Conservation (phyloP, 805 yeast species). For the Lipomyces japonicus region DNA sequence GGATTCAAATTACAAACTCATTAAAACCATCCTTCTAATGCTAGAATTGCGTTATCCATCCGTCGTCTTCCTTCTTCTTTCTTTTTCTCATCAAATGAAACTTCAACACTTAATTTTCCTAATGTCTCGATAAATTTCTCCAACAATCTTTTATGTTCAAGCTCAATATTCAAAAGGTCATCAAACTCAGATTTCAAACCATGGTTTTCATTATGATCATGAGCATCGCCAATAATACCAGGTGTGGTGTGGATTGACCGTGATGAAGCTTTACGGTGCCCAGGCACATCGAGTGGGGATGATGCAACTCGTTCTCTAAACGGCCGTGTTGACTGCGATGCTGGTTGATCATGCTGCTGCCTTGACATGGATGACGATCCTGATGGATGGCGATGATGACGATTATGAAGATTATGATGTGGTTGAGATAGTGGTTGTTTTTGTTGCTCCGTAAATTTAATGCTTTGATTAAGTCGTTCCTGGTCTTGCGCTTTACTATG, state of each 20-base stretch:
- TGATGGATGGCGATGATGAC: not conserved
- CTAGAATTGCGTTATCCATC: conserved; percentile 74
- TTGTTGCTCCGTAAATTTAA: not conserved
- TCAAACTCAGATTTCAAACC: conserved; percentile 14
- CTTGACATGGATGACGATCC: not conserved
- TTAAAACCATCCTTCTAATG: conserved; percentile 70
- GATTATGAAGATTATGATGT: not conserved
- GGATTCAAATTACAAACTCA: not conserved
- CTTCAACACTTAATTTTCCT: conserved; percentile 81
- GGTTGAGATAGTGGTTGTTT: not conserved
- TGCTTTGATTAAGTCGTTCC: too few relatives aligned
- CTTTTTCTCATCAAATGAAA: conserved; percentile 79
- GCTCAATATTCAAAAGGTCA: conserved; percentile 17
- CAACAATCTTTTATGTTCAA: conserved; percentile 44
- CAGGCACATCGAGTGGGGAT: not conserved
- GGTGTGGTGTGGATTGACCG: not conserved
- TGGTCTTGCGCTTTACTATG: too few relatives aligned
- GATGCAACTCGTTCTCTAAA: conserved; percentile 14
- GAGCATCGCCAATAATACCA: not conserved
- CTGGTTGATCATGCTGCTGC: conserved; percentile 1
- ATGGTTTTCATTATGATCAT: not conserved
- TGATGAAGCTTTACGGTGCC: not conserved
- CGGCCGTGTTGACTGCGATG: not conserved
- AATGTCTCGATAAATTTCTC: conserved; percentile 84
- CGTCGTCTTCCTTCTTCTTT: conserved; percentile 76